A percentile compares a stretch with the other conserved stretches of the same genome.
Evolutionary conservation across 192 early-diverging fungal genomes (phyloP).

Genomic region (Coemansia furcata): DNA sequence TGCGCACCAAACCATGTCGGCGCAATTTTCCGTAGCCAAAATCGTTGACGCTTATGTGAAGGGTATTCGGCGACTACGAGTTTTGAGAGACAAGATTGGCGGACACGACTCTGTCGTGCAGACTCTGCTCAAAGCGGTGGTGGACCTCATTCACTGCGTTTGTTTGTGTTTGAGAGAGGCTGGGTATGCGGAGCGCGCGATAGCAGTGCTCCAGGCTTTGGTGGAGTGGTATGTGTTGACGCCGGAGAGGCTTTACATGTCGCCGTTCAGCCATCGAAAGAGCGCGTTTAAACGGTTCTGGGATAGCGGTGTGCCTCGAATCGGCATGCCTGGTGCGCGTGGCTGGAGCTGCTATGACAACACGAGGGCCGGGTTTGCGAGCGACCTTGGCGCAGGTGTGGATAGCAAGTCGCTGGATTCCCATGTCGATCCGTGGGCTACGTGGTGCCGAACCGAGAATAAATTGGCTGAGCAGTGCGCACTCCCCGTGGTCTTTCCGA

Average conservation of each 20-base stretch:
- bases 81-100: neutral
- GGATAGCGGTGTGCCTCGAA: conserved; percentile 24
- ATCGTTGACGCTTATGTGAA: conserved; percentile 15
- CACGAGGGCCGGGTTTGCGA: neutral
- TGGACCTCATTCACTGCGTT: conserved; percentile 22
- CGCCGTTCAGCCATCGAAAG: conserved; percentile 13
- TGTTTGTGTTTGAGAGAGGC: conserved; percentile 28
- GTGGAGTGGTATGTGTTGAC: conserved; percentile 36
- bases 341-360: conserved; percentile 19
- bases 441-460: neutral
- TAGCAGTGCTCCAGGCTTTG: conserved; percentile 27
- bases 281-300: conserved; percentile 28
- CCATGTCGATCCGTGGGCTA: neutral
- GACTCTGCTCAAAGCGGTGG: neutral
- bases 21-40: conserved; percentile 15
- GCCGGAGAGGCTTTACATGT: neutral
- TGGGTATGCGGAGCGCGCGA: conserved; percentile 22
- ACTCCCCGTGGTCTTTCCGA: neutral
- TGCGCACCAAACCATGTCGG: conserved; percentile 14
- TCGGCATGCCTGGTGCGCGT: conserved; percentile 16
- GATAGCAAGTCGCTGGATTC: neutral
- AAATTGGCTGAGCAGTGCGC: neutral
- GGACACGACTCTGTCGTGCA: neutral
- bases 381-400: neutral
- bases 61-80: conserved; percentile 7